These are phyloP conservation scores for Vitellaria paradoxa DNA, from an alignment of 179 eudicot genomes.

Conservation along the genomic window DNA sequence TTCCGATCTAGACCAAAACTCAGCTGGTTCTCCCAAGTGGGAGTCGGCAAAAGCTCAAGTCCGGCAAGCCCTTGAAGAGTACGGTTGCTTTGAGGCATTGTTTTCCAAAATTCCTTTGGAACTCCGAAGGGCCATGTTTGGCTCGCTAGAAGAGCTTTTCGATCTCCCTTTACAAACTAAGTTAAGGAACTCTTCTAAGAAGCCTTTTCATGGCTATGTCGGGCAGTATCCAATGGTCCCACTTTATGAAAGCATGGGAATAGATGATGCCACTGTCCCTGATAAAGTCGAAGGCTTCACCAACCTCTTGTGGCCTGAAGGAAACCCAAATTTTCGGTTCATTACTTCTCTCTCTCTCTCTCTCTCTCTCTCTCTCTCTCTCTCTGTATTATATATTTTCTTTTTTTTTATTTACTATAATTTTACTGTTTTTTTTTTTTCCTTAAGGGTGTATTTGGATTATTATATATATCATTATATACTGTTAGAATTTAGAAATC, in stretches of 20 bases:
- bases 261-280: slow-evolving; percentile 22
- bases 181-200: slow-evolving; percentile 27
- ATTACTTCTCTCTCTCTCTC: no score
- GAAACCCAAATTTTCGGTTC: slow-evolving; percentile 35
- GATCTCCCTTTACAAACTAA: slow-evolving; percentile 42
- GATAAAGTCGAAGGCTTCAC: slow-evolving; percentile 27
- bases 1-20: slow-evolving; percentile 14
- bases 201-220: slow-evolving; percentile 37
- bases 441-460: no score
- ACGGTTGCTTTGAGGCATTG: slow-evolving; percentile 45
- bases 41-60: slow-evolving; percentile 30
- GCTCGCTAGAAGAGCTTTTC: slow-evolving; percentile 29
- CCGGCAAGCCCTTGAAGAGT: slow-evolving; percentile 35
- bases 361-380: no score
- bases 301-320: slow-evolving; percentile 35
- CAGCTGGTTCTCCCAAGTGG: slow-evolving; percentile 22
- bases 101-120: slow-evolving; percentile 23
- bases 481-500: no score
- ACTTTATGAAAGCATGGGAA: slow-evolving; percentile 41
- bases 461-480: no score
- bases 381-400: no score
- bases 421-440: no score
- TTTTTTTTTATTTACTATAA: no score
- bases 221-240: slow-evolving; percentile 35
- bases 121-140: slow-evolving; percentile 23